These are phyloP conservation scores for Starmerella bacillaris DNA, from an alignment of 805 yeast genomes.

Conservation along the genomic window DNA sequence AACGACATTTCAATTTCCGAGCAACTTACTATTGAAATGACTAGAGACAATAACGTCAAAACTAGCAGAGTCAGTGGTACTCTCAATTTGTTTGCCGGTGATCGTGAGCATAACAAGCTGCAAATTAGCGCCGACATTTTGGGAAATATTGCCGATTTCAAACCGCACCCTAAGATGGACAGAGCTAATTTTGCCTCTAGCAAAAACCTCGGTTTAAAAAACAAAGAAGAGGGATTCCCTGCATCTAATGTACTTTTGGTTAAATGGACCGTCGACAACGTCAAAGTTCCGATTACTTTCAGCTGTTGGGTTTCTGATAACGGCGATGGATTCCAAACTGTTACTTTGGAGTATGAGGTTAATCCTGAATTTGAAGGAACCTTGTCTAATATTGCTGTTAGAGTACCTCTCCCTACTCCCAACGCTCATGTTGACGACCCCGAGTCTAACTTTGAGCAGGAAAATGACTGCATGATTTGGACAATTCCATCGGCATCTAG, in stretches of 20 bases:
- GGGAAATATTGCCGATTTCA: conserved; percentile 46
- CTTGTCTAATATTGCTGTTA: conserved; percentile 35
- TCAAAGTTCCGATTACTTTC: conserved; percentile 47
- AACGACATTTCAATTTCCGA: conserved; percentile 63
- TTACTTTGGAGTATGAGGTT: conserved; percentile 79
- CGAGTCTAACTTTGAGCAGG: conserved; percentile 24
- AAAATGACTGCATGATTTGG: conserved; percentile 60
- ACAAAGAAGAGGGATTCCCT: conserved; percentile 67
- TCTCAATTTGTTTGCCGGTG: conserved; percentile 68
- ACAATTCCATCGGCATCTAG: conserved; percentile 35
- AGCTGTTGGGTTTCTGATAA: conserved; percentile 68
- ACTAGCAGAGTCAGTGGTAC: conserved; percentile 74
- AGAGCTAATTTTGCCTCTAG: conserved; percentile 43
- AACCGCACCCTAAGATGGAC: conserved; percentile 94
- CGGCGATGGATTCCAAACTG: conserved; percentile 38
- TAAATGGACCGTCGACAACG: conserved; percentile 65
- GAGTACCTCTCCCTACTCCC: conserved; percentile 50
- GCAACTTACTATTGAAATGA: conserved; percentile 53
- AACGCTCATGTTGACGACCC: conserved; percentile 33
- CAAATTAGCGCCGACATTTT: conserved; percentile 40
- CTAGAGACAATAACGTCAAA: conserved; percentile 55
- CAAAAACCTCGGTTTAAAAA: conserved; percentile 54
- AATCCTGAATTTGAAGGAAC: conserved; percentile 30
- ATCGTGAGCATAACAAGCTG: conserved; percentile 50
- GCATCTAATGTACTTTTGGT: conserved; percentile 78